phyloP scores from a whole-genome alignment of 2,329 filamentous ascomycete genomes.

The Pleoardoris graminearum region DNA sequence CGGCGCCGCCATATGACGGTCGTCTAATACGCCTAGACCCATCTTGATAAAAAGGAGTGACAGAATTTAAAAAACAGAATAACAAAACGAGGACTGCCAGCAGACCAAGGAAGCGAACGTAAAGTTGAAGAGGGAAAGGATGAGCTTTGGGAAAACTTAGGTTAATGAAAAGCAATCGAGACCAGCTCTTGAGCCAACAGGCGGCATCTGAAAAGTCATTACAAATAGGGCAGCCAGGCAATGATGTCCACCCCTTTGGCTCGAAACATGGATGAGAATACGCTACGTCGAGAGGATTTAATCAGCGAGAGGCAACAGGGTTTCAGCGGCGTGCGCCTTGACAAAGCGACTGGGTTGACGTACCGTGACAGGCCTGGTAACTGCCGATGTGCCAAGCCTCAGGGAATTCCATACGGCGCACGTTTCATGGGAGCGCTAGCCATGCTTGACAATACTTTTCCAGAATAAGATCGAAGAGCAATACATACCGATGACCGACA shows the following conservation, averaged over 20 bases:
- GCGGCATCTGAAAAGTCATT: constrained; percentile 2
- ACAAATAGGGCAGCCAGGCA: constrained; percentile 19
- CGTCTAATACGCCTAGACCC: constrained; percentile 38
- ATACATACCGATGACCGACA: not conserved
- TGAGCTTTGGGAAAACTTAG: no score
- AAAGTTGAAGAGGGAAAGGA: not conserved
- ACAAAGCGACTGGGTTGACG: constrained; percentile 12
- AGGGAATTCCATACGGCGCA: constrained; percentile 11
- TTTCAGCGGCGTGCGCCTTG: constrained; percentile 12
- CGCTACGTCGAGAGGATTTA: constrained; percentile 9
- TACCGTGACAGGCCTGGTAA: constrained; percentile 9
- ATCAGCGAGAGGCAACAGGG: constrained; percentile 5
- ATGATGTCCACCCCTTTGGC: constrained; percentile 10
- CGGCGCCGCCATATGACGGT: constrained; percentile 34
- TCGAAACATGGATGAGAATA: constrained; percentile 22
- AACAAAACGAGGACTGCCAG: constrained; percentile 27
- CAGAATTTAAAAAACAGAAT: not conserved
- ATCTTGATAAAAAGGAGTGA: constrained; percentile 19
- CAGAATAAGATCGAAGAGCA: not conserved
- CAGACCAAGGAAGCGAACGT: constrained; percentile 20
- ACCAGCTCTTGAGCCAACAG: no score
- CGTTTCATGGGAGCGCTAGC: constrained; percentile 16
- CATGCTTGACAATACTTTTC: not conserved
- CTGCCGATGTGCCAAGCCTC: constrained; percentile 12
- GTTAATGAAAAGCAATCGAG: constrained; percentile 9